phyloP scores from a whole-genome alignment of 768 basidiomycete genomes.

The Boletus bicolor region DNA sequence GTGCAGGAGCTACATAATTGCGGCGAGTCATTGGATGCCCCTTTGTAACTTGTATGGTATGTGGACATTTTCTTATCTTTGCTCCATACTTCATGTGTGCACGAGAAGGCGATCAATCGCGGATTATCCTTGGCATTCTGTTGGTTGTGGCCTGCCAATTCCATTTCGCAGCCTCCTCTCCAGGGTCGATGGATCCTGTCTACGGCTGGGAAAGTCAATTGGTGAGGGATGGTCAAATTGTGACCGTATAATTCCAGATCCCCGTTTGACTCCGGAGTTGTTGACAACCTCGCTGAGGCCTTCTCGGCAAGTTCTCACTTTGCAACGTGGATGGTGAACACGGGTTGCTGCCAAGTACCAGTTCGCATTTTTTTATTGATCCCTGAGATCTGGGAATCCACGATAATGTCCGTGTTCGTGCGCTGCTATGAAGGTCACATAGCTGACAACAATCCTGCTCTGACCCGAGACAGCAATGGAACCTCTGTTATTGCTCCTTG shows the following conservation, averaged over 20 bases:
- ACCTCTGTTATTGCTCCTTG: neutral
- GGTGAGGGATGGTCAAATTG: neutral
- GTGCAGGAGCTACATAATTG: neutral
- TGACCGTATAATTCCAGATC: neutral
- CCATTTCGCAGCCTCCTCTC: neutral
- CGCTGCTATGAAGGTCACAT: neutral
- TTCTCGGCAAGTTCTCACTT: neutral
- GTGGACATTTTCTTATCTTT: neutral
- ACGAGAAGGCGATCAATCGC: neutral
- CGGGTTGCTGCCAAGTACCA: neutral
- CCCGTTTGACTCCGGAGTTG: neutral
- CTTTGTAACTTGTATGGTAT: neutral
- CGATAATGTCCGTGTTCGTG: neutral
- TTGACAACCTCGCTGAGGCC: neutral
- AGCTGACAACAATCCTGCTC: neutral
- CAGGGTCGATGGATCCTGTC: neutral
- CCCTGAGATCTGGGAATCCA: neutral
- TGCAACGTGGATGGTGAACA: neutral
- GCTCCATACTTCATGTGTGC: too few relatives aligned
- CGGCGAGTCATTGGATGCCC: neutral
- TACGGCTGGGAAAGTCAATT: neutral
- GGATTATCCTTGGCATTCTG: neutral
- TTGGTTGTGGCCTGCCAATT: neutral
- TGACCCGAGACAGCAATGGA: neutral
- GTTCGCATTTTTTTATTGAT: neutral